Evolutionary conservation across 2,329 filamentous ascomycete genomes (phyloP).

Genomic region (Rhexocercosporidium sp.): DNA sequence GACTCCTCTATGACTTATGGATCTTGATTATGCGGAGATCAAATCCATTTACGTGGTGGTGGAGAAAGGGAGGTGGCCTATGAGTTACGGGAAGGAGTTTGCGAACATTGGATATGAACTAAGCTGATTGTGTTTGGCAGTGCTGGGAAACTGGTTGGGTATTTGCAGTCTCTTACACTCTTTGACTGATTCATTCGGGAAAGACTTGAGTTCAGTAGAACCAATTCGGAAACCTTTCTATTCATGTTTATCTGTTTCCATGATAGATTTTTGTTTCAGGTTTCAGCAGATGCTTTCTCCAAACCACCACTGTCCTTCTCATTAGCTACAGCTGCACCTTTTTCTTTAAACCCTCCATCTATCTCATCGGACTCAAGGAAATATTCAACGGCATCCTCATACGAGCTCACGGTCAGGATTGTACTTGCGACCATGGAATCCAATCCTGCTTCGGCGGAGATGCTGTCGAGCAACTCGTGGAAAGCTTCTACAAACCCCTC

Average conservation of each 20-base stretch:
- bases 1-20: no score
- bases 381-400: background rate
- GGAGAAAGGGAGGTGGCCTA: no score
- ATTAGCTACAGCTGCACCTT: background rate
- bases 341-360: background rate
- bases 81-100: no score
- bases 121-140: no score
- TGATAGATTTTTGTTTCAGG: background rate
- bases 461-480: background rate
- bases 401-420: background rate
- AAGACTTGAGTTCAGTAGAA: no score
- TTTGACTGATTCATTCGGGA: no score
- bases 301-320: background rate
- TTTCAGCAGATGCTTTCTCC: background rate
- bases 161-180: no score
- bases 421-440: background rate
- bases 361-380: background rate
- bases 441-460: background rate
- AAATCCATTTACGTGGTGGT: no score
- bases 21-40: no score
- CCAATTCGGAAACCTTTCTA: no score
- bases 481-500: background rate
- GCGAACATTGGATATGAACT: no score
- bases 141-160: no score
- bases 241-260: background rate